Base-by-base conservation (phyloP, 192 early-diverging fungal species). In the Backusella morwellensis region DNA sequence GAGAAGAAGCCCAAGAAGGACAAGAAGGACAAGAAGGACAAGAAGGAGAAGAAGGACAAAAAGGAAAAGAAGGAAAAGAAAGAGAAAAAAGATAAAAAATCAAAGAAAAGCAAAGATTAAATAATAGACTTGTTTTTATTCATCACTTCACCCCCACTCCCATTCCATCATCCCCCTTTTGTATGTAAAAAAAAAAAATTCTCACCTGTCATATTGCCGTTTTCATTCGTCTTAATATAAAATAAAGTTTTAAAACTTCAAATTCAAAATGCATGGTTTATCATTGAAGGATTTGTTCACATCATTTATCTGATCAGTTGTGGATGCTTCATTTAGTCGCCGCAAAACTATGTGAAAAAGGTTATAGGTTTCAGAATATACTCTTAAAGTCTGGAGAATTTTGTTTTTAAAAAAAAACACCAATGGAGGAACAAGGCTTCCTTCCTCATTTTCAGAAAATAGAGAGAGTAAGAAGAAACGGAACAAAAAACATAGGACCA, bases 31-130 rank as follows among this genome's bases (percentile, higher is more conserved):
- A 86, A 88, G 80, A 83, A 85, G 76, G 84, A 85, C 52, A 88
- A 86, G 75, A 84, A 84, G 85, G 84, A 84, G 0, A 88, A 90
- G 87, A 82, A 79, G 81, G 83, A 83, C 0, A 86, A 89, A 71
- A 77, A 72, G 38, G 82, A 84, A 15, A 85, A 84, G 66, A 82
- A 69, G 50, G 80, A 69, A 6, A 80, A 84, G 70, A 80, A 85
- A 74, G 71, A 78, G 17, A 80, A 85, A 66, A 79, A 79, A 41
- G 77, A 87, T 26, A 56, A 56, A 23, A 56, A 56, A 21, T 19
- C 19, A 59, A 59, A 63, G 56, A 63, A 63, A 14, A 63, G 26
- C 56, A 63, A 63, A 29, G 56, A 63, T 26, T 63, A 63, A 29
- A 26, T 29, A 26, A 59, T 23, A 59, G 9, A 59, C 7, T 59